phyloP scores from a whole-genome alignment of 129 eudicot genomes.

The Tanacetum coccineum region DNA sequence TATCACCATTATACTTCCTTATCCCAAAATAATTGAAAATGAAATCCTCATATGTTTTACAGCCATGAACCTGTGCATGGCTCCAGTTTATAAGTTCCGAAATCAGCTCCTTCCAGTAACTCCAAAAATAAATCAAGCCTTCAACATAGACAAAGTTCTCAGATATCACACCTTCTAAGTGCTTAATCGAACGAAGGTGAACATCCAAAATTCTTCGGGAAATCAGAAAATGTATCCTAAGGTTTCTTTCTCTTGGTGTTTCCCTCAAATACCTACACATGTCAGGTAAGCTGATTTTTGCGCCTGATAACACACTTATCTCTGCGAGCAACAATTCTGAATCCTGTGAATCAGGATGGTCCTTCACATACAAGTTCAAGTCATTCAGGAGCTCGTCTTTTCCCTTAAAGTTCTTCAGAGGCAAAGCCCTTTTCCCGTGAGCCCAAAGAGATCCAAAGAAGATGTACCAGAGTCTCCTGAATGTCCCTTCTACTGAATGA shows the following conservation, averaged over 20 bases:
- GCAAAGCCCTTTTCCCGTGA: slow-evolving; percentile 52
- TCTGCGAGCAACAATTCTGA: slow-evolving; percentile 31
- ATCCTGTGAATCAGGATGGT: slow-evolving; percentile 21
- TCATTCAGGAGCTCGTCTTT: slow-evolving; percentile 47
- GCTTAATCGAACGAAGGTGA: slow-evolving; percentile 22
- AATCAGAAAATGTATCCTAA: slow-evolving; percentile 31
- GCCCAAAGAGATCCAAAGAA: slow-evolving; percentile 50
- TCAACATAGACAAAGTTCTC: slow-evolving; percentile 27
- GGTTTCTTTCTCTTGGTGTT: slow-evolving; percentile 15
- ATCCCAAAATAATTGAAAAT: slow-evolving; percentile 55
- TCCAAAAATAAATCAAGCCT: slow-evolving; percentile 49
- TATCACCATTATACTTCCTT: slow-evolving; percentile 17
- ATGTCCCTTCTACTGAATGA: not conserved
- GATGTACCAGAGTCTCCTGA: slow-evolving; percentile 21
- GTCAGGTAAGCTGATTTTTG: slow-evolving; percentile 26
- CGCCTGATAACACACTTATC: slow-evolving; percentile 32
- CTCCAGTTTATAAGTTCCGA: slow-evolving; percentile 25
- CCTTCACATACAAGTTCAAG: slow-evolving; percentile 28
- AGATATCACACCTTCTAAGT: slow-evolving; percentile 18
- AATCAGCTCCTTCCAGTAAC: slow-evolving; percentile 31
- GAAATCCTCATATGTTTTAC: slow-evolving; percentile 21
- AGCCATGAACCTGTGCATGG: not conserved
- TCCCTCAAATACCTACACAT: slow-evolving; percentile 29
- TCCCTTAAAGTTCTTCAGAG: slow-evolving; percentile 43
- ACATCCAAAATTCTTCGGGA: slow-evolving; percentile 44